Evolutionary conservation across 2,329 filamentous ascomycete species (phyloP), one percentile per base, ranked within the genome.

Genomic region (Cladosporium velox): DNA sequence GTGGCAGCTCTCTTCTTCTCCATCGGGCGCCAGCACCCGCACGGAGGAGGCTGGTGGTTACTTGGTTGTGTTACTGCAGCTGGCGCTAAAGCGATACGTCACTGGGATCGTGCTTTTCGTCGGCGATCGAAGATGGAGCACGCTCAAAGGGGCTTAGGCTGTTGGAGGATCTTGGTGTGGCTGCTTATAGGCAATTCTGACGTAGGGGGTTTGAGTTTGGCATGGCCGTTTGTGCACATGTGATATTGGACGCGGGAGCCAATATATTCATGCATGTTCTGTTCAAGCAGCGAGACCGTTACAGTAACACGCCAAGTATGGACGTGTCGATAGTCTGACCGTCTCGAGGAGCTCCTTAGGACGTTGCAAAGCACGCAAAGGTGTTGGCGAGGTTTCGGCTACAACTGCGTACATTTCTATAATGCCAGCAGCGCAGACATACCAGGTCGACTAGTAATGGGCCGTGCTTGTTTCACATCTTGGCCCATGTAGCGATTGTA

Each of bases 81-180:
- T 54, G 24, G 57, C 58, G 58, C 58, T 60, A 60, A 28, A 14
- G 32, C 18, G 8, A 21, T 60, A 60, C 58, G 58, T 60, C 58
- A 60, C 35, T 24, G 30, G 54, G 54, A 58, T 58, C 54, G 54
- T 58, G 54, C 54, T 35, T 60, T 60, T 18, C 26, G 41, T 26
- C 58, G 58, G 38, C 58, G 58, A 60, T 60, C 58, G 58, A 60
- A 60, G 58, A 60, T 49, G 58, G 24, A 26, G 58, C 38, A 18
- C 44, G 35, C 58, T 30, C 35, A 38, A 60, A 47, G 26, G 7
- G 28, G 58, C 10, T 26, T 60, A 60, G 58, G 15, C 21, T 24
- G 10, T 21, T 47, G 41, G 38, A 30, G 54, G 58, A 60, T 26
- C 58, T 60, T 32, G 41, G 38, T 60, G 58, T 60, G 58, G 58